These are phyloP conservation scores for Fusarium robinianum DNA, from an alignment of 2,329 filamentous ascomycete species.

Conservation along the genomic window DNA sequence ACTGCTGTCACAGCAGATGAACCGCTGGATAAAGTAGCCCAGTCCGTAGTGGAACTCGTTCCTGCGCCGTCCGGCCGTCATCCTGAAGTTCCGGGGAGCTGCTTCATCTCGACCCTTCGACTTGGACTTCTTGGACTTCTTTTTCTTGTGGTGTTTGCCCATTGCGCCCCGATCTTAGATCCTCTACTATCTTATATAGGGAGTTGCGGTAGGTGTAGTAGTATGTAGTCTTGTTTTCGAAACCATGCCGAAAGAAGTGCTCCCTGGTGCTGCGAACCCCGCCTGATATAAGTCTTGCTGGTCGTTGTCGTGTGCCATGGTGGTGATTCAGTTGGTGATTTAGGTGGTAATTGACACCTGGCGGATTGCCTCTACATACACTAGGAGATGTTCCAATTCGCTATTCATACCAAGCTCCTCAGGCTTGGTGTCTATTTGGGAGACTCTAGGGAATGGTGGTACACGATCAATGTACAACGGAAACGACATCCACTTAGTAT, in stretches of 20 bases:
- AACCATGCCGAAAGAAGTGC: background rate
- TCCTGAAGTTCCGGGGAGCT: background rate
- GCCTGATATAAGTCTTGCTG: constrained; percentile 6
- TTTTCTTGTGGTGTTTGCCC: background rate
- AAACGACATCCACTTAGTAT: constrained; percentile 22
- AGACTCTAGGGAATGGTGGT: constrained; percentile 37
- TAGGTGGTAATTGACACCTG: constrained; percentile 11
- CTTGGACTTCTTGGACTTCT: background rate
- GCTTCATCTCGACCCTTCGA: background rate
- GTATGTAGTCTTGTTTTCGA: background rate
- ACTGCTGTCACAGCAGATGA: background rate
- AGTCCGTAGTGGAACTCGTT: constrained; percentile 11
- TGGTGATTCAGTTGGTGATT: background rate
- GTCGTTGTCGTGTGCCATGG: background rate
- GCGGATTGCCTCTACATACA: constrained; percentile 4
- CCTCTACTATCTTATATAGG: no score
- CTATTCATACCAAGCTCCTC: constrained; percentile 25
- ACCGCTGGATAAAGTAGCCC: constrained; percentile 5
- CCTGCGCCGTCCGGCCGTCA: constrained; percentile 7
- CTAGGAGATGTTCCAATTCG: constrained; percentile 9
- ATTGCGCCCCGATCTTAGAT: no score
- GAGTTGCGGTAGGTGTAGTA: no score
- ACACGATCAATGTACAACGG: constrained; percentile 38
- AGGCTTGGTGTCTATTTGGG: constrained; percentile 33
- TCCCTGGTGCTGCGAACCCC: background rate